Percentiles rank a stretch among this genome's conserved stretches.
Evolutionary conservation across 2,329 filamentous ascomycete species (phyloP).

Genomic region (Hymenoscyphus scutula): DNA sequence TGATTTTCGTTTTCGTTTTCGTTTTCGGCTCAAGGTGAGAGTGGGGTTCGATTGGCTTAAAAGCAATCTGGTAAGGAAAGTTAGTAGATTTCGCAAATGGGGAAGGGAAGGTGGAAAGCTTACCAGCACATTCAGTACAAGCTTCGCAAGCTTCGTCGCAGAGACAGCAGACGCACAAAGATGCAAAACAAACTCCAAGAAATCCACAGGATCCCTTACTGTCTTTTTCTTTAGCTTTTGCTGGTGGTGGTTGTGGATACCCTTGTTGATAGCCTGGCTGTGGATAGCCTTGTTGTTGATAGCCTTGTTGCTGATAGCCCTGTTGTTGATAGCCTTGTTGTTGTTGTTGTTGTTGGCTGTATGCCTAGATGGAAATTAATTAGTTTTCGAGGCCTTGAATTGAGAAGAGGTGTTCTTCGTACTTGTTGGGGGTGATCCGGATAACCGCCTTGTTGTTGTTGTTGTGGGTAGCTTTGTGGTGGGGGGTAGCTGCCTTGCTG

Average conservation of each 20-base stretch:
- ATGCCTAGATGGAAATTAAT: background rate
- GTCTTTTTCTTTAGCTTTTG: slow-evolving; percentile 18
- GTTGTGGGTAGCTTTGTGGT: slow-evolving; percentile 4
- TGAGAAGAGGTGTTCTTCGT: slow-evolving; percentile 11
- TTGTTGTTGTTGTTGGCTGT: slow-evolving; percentile 18
- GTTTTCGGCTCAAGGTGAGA: too few species aligned
- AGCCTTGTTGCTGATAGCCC: background rate
- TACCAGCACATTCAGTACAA: slow-evolving; percentile 44
- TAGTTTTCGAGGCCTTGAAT: background rate
- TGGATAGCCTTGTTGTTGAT: too few species aligned
- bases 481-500: slow-evolving; percentile 5
- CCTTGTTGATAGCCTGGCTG: too few species aligned
- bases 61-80: slow-evolving; percentile 12
- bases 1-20: too few species aligned
- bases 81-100: background rate
- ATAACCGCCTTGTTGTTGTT: background rate
- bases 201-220: slow-evolving; percentile 43
- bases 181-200: slow-evolving; percentile 46
- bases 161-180: slow-evolving; percentile 51
- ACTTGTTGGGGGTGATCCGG: slow-evolving; percentile 14
- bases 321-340: slow-evolving; percentile 2
- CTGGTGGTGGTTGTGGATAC: too few species aligned
- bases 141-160: slow-evolving; percentile 51
- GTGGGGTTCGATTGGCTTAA: background rate
- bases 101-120: background rate